Percentiles rank a stretch among this genome's conserved stretches.
phyloP scores from a whole-genome alignment of 768 basidiomycete species.

The Suillus subalutaceus region DNA sequence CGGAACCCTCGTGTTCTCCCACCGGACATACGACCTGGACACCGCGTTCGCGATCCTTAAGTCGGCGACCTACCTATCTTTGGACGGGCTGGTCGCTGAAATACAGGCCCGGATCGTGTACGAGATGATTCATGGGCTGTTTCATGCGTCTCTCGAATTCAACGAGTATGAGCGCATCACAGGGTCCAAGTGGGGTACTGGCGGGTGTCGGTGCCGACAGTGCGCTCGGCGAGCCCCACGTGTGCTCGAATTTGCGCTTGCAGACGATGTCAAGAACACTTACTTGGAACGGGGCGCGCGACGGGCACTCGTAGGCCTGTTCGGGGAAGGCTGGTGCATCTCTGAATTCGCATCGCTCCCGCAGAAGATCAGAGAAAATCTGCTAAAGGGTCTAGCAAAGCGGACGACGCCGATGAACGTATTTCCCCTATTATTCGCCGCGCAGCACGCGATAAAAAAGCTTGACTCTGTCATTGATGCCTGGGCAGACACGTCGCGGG shows the following conservation, averaged over 20 bases:
- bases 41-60: slow-evolving; percentile 91
- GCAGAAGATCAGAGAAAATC: slow-evolving; percentile 61
- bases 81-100: slow-evolving; percentile 76
- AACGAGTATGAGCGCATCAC: slow-evolving; percentile 78
- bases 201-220: slow-evolving; percentile 82
- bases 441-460: slow-evolving; percentile 61
- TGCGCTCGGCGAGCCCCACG: slow-evolving; percentile 81
- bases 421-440: slow-evolving; percentile 68
- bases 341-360: slow-evolving; percentile 76
- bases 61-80: slow-evolving; percentile 76
- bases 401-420: slow-evolving; percentile 68
- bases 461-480: slow-evolving; percentile 60
- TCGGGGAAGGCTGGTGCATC: slow-evolving; percentile 89
- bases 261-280: slow-evolving; percentile 76
- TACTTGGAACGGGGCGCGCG: slow-evolving; percentile 73
- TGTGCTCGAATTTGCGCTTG: slow-evolving; percentile 78
- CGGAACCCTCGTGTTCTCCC: slow-evolving; percentile 91
- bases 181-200: slow-evolving; percentile 76
- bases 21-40: slow-evolving; percentile 89
- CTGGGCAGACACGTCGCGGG: slow-evolving; percentile 41
- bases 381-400: slow-evolving; percentile 76
- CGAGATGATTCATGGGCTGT: slow-evolving; percentile 90
- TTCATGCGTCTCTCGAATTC: slow-evolving; percentile 81
- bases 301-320: slow-evolving; percentile 78
- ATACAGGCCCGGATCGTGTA: slow-evolving; percentile 80